phyloP scores from a whole-genome alignment of 2,329 filamentous ascomycete species.

The Xylariaceae sp. region DNA sequence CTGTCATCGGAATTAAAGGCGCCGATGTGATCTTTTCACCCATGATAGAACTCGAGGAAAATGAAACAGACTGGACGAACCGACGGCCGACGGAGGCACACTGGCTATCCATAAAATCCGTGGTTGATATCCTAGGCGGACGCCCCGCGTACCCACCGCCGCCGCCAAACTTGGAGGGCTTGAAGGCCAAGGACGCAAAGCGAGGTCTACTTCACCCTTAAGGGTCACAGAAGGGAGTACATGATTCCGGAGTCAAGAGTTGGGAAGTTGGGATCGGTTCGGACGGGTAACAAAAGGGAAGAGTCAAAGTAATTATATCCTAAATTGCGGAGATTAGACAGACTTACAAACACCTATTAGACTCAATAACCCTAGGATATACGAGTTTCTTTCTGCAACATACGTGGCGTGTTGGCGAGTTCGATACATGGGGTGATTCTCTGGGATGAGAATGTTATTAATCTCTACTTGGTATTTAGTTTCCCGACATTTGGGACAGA shows the following conservation, averaged over 20 bases:
- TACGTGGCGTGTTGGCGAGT: no score
- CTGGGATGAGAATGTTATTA: no score
- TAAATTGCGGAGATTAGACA: neutral
- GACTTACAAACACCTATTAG: neutral
- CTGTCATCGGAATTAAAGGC: constrained; percentile 89
- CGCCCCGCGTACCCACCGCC: constrained; percentile 53
- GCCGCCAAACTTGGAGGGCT: constrained; percentile 47
- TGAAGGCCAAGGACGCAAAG: constrained; percentile 58
- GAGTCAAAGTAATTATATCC: neutral
- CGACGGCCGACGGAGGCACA: constrained; percentile 78
- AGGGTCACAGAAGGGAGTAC: neutral
- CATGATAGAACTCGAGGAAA: constrained; percentile 74
- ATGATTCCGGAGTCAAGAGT: constrained; percentile 13
- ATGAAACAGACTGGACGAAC: constrained; percentile 90
- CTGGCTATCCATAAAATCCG: constrained; percentile 75
- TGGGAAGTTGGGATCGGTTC: constrained; percentile 6
- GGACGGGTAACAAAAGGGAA: constrained; percentile 5
- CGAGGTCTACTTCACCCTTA: constrained; percentile 41
- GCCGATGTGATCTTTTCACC: constrained; percentile 83
- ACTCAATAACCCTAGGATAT: neutral
- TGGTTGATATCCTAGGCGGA: constrained; percentile 81
- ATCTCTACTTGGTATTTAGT: no score
- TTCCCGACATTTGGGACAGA: no score
- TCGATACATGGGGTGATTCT: no score
- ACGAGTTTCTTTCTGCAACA: neutral